Conservation (phyloP, 2,329 filamentous ascomycete genomes). For the Aureobasidium sp. region DNA sequence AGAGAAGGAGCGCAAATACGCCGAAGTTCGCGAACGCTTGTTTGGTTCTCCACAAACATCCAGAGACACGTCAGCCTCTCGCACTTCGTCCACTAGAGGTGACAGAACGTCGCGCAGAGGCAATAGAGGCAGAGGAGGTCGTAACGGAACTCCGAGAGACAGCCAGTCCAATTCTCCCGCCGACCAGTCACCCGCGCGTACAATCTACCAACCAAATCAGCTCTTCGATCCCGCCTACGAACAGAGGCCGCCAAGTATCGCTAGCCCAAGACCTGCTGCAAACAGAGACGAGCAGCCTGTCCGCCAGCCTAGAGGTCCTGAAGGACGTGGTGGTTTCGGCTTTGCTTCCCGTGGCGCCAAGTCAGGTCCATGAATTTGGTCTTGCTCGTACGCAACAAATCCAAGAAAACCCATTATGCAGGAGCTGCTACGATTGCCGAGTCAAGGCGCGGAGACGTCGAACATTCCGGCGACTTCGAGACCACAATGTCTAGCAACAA, state of each 20-base stretch:
- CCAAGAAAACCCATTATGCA: not conserved
- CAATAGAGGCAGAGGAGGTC: constrained; percentile 33
- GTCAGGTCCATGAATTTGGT: not conserved
- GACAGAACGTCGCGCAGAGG: constrained; percentile 30
- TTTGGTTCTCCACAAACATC: constrained; percentile 67
- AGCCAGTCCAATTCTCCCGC: constrained; percentile 37
- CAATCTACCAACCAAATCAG: constrained; percentile 49
- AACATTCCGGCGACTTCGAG: constrained; percentile 36
- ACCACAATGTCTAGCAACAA: constrained; percentile 42
- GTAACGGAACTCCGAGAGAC: constrained; percentile 36
- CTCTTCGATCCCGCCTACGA: constrained; percentile 83
- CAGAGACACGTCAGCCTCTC: constrained; percentile 31
- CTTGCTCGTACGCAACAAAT: not conserved
- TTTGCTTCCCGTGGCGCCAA: constrained; percentile 55
- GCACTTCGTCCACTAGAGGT: constrained; percentile 23
- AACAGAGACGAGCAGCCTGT: constrained; percentile 73
- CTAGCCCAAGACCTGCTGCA: constrained; percentile 51
- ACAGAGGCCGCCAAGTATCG: constrained; percentile 60
- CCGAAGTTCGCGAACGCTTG: constrained; percentile 88
- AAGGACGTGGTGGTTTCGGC: constrained; percentile 82
- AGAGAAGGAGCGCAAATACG: constrained; percentile 91
- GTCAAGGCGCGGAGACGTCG: not conserved
- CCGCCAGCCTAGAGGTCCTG: constrained; percentile 80
- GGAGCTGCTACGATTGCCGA: not conserved
- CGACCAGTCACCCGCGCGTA: constrained; percentile 40